A percentile compares a stretch with the other conserved stretches of the same genome.
These are phyloP conservation scores for Microbotryum silenes-acaulis DNA, from an alignment of 1,284 basidiomycete species.

Conservation along the genomic window DNA sequence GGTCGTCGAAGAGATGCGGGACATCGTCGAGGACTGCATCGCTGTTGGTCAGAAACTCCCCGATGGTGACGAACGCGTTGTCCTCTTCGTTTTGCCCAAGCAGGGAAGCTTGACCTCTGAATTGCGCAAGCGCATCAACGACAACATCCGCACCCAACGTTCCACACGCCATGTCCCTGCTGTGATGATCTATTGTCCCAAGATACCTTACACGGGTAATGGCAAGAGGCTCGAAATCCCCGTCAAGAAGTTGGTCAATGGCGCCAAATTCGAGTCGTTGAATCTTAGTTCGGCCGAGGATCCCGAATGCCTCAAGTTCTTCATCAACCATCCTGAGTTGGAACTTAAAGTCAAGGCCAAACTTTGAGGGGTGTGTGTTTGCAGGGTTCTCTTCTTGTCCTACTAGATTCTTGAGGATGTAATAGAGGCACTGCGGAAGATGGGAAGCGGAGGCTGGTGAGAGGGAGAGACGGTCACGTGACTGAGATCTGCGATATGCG, in stretches of 20 bases:
- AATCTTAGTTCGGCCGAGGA: slow-evolving; percentile 29
- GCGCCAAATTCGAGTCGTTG: slow-evolving; percentile 19
- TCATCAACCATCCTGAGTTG: slow-evolving; percentile 29
- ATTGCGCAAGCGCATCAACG: slow-evolving; percentile 47
- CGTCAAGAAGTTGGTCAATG: slow-evolving; percentile 58
- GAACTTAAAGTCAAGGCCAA: slow-evolving; percentile 16
- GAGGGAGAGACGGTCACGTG: no score
- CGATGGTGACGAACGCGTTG: slow-evolving; percentile 70
- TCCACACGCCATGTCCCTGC: slow-evolving; percentile 28
- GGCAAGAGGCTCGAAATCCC: slow-evolving; percentile 69
- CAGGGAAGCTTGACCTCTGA: slow-evolving; percentile 51
- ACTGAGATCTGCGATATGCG: no score
- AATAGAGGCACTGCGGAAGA: no score
- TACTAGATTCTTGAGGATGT: no score
- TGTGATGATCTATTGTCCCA: slow-evolving; percentile 17
- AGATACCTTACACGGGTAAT: slow-evolving; percentile 60
- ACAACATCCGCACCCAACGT: slow-evolving; percentile 19
- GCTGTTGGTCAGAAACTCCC: slow-evolving; percentile 66
- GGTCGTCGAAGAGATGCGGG: slow-evolving; percentile 52
- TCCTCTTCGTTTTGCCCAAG: slow-evolving; percentile 68
- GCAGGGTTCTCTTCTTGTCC: no score
- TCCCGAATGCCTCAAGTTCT: slow-evolving; percentile 23
- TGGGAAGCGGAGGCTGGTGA: no score
- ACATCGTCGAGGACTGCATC: slow-evolving; percentile 40
- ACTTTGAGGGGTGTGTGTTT: background rate